A percentile compares a stretch with the other conserved stretches of the same genome.
phyloP scores from a whole-genome alignment of 352 stramenopile genomes.

The Globisporangium yorkense region DNA sequence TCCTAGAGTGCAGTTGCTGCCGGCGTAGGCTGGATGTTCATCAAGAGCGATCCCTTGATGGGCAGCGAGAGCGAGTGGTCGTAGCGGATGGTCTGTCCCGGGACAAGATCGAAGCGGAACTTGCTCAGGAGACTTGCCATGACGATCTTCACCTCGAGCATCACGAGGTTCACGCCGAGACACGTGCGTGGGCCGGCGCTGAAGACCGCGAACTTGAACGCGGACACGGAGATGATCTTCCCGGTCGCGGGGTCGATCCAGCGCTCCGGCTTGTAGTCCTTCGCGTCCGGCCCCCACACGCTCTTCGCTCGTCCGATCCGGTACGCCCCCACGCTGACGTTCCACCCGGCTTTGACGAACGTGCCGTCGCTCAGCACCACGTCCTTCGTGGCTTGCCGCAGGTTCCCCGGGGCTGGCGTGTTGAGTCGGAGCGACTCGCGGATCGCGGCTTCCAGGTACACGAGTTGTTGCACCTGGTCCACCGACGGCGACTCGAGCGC shows the following conservation, averaged over 20 bases:
- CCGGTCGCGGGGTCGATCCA: slow-evolving; percentile 25
- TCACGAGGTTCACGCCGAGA: slow-evolving; percentile 32
- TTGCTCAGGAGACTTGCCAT: slow-evolving; percentile 18
- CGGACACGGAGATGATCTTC: slow-evolving; percentile 15
- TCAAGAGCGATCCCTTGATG: slow-evolving; percentile 7
- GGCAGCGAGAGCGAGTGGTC: slow-evolving; percentile 10
- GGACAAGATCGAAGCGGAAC: slow-evolving; percentile 21
- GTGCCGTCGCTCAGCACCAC: slow-evolving; percentile 52
- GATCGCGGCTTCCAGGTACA: slow-evolving; percentile 20
- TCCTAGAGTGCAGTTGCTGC: background rate
- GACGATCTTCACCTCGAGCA: slow-evolving; percentile 45
- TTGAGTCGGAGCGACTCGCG: slow-evolving; percentile 28
- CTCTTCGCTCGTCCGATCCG: slow-evolving; percentile 28
- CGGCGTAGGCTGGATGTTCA: background rate
- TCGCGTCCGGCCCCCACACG: slow-evolving; percentile 42
- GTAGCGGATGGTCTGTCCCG: slow-evolving; percentile 6
- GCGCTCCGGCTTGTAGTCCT: slow-evolving; percentile 39
- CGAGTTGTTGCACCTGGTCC: slow-evolving; percentile 6
- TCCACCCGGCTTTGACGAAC: slow-evolving; percentile 24
- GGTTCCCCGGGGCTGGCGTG: slow-evolving; percentile 24
- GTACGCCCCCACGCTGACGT: slow-evolving; percentile 34
- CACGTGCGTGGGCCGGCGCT: slow-evolving; percentile 35
- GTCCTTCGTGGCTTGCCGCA: slow-evolving; percentile 22
- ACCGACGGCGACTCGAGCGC: slow-evolving; percentile 3
- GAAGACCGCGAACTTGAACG: slow-evolving; percentile 40